Base-by-base conservation (phyloP, 306 rosid genomes). In the Mimosa pudica region DNA sequence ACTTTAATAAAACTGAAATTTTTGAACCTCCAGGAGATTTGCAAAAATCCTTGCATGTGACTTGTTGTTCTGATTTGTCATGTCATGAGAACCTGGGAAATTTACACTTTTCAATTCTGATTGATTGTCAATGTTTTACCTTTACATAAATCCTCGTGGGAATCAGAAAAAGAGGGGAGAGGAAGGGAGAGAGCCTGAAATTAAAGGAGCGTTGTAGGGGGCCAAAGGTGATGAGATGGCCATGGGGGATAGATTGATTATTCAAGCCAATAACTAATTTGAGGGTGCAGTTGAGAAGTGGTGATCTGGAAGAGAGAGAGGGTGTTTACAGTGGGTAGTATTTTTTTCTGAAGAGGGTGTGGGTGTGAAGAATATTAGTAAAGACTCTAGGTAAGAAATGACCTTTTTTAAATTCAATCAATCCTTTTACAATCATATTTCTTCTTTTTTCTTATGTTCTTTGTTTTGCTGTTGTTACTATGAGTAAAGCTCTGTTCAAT, bases 61-160 rank as follows among this genome's bases (percentile, higher is more conserved):
- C 45, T 3, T 10, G 24, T 67, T 79, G 74, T 30, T 73, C 52
- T 72, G 10, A 35, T 33, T 30, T 79, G 44, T 64, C 45, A 2
- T 60, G 66, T 66, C 46, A 51, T 60, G 71, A 65, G 63, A 62
- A 52, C 77, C 36, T 33, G 18, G 14, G 9, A 33, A 83, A 47
- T 48, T 75, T 46, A 52, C 10, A 61, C 48, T 35, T 55, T 33
- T 52, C 42, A 66, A 46, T 68, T 36, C 14, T 68, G 55, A 47
- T 72, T 38, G 57, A 54, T 47, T 58, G 32, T 17, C 70, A 67
- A 76, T 64, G 57, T 77, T 72, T 13, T 5, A 76, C 71, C 69
- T 42, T 76, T 71, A 52, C 51, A 49, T 10, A n/a, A 76, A 48
- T 48, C 84, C 74, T 66, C n/a, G 17, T 54, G 60, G 20, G 60